Percentiles rank a stretch among this genome's conserved stretches.
phyloP scores from a whole-genome alignment of 129 eudicot genomes.

The Lonicera japonica region DNA sequence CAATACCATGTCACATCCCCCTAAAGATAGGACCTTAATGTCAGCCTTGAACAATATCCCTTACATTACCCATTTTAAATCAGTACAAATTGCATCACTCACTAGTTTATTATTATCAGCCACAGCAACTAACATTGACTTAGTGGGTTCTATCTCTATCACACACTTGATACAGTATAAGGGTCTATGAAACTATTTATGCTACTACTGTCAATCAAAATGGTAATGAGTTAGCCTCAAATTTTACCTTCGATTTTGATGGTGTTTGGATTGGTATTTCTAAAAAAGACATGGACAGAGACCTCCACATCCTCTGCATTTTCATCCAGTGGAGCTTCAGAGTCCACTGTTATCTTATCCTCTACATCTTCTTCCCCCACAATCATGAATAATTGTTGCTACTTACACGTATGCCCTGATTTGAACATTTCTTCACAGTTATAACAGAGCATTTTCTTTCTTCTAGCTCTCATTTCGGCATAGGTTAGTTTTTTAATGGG shows the following conservation, averaged over 20 bases:
- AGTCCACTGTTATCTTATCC: too few species aligned
- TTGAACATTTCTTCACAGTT: not conserved
- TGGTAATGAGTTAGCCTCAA: not conserved
- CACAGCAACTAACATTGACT: not conserved
- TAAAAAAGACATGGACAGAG: not conserved
- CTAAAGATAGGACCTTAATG: not conserved
- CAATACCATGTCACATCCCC: not conserved
- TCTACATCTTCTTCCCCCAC: not conserved
- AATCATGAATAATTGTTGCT: not conserved
- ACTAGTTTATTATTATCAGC: not conserved
- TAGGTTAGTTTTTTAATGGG: not conserved
- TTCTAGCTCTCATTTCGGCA: not conserved
- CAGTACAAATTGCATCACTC: not conserved
- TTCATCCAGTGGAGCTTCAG: too few species aligned
- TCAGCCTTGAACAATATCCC: not conserved
- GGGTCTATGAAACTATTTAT: not conserved
- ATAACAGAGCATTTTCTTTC: not conserved
- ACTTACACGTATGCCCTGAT: not conserved
- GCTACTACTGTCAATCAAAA: not conserved
- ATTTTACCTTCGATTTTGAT: not conserved
- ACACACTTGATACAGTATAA: not conserved
- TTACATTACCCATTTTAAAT: not conserved
- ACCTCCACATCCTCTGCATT: not conserved
- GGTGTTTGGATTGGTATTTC: not conserved
- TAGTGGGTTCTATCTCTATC: not conserved